Evolutionary conservation across 2,329 filamentous ascomycete species (phyloP), one percentile per base, ranked within the genome.

Genomic region (Aspergillus sp.): DNA sequence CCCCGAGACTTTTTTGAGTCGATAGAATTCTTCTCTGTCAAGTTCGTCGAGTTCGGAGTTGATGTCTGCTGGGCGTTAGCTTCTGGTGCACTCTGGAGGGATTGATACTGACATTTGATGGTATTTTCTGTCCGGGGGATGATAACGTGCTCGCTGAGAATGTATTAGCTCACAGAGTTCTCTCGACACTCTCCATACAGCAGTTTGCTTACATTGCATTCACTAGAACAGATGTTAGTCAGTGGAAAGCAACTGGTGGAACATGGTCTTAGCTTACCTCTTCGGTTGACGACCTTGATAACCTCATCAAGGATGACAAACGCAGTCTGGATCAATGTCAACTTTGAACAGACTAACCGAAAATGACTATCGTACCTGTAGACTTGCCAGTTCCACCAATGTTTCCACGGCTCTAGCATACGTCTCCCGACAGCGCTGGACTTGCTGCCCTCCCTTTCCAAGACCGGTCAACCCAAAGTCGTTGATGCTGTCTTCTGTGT

Each of bases 301-400:
- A 99, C 94, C 75, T 99, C 94, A 71, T 99, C 94, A 55, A 99
- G 75, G 60, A 97, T 97, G 45, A 99, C 91, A 71, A 99, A 99
- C 5, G 94, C 94, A 59, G 94, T 99, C 84, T 87, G 64, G 19
- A 31, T 3, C 6, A 5, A 23, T 13, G 50, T 52, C 38, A 52
- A 29, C 32, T 29, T 17, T n/a, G 21, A 36, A 6, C 14, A 34
- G 4, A 3, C 36, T 19, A 13, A 29, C 25, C 16, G 19, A 3
- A 14, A 20, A 16, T 41, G 11, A 21, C 14, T 17, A 23, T 41
- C 41, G 47, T 71, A 84, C 82, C 75, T 97, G 93, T 65, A 97
- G 78, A 78, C 91, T 96, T 16, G 93, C 93, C 59, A 97, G 80
- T 76, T 97, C 93, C 1, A 97, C 93, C 58, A 99, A 77, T 13